Conservation (phyloP, 2,329 filamentous ascomycete species). For the Lasiodiplodia theobromae region DNA sequence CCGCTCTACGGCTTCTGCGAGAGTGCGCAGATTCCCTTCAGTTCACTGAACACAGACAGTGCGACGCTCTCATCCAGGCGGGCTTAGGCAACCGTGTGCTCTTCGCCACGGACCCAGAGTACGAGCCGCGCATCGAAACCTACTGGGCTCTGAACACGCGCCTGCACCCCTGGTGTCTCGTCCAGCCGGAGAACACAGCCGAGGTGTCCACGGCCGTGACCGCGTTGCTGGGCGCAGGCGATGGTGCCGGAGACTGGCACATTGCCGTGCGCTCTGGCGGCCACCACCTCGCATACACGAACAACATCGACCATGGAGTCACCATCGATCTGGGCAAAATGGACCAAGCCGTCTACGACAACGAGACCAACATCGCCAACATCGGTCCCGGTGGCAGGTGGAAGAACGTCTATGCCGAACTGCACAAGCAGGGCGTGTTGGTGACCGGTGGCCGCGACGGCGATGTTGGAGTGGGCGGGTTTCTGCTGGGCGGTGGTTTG, state of each 20-base stretch:
- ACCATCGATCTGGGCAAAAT: conserved; percentile 40
- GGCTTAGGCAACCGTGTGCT: not conserved
- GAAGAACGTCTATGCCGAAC: conserved; percentile 36
- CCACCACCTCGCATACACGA: conserved; percentile 36
- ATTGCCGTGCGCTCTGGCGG: conserved; percentile 29
- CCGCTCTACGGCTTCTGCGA: too few relatives aligned
- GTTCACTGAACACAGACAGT: not conserved
- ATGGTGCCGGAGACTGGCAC: not conserved
- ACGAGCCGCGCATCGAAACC: not conserved
- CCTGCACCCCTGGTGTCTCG: not conserved
- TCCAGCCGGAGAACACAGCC: not conserved
- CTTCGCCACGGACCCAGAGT: not conserved
- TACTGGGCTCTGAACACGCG: conserved; percentile 1
- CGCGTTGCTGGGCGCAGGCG: not conserved
- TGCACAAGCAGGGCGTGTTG: conserved; percentile 35
- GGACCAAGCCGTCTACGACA: conserved; percentile 36
- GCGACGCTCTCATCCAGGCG: not conserved
- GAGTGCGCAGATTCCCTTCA: too few relatives aligned
- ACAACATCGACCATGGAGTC: conserved; percentile 40
- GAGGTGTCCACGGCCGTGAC: not conserved
- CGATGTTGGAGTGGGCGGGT: conserved; percentile 37
- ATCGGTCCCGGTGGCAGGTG: conserved; percentile 39
- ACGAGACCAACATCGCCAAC: conserved; percentile 34
- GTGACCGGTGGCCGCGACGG: conserved; percentile 38
- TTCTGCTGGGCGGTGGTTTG: conserved; percentile 36